Conservation (phyloP, 345 rosid genomes). For the Citrus maxima region DNA sequence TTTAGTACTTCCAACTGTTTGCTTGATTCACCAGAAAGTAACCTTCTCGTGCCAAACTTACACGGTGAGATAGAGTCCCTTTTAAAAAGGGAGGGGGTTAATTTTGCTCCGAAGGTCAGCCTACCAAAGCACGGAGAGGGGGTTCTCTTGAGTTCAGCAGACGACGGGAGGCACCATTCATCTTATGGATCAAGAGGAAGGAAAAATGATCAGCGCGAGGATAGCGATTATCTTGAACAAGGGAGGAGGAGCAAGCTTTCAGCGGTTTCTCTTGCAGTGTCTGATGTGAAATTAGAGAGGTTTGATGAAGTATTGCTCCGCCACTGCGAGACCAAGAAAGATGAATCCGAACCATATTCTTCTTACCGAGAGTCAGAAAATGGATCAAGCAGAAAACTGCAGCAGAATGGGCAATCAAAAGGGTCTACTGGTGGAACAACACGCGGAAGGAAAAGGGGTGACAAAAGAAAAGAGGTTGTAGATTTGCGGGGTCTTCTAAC, state of each 20-base stretch:
- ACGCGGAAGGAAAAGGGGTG: not conserved
- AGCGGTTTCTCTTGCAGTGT: conserved; percentile 32
- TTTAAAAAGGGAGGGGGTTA: conserved; percentile 2
- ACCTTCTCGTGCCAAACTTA: conserved; percentile 13
- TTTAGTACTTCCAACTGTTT: not conserved
- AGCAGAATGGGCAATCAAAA: conserved; percentile 4
- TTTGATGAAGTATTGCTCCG: conserved; percentile 41
- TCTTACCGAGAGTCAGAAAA: not conserved
- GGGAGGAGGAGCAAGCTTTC: conserved; percentile 54
- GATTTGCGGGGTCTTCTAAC: conserved; percentile 48
- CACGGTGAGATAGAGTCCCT: conserved; percentile 6
- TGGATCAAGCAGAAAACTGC: conserved; percentile 1
- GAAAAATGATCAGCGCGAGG: conserved; percentile 34
- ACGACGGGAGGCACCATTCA: conserved; percentile 13
- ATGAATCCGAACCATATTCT: not conserved
- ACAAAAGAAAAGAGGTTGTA: conserved; percentile 32
- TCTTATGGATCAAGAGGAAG: conserved; percentile 24
- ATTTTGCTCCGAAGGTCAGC: not conserved
- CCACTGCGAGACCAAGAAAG: conserved; percentile 23
- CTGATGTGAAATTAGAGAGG: conserved; percentile 31
- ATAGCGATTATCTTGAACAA: conserved; percentile 27
- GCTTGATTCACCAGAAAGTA: conserved; percentile 17
- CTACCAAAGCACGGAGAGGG: not conserved
- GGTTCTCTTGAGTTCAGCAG: not conserved
- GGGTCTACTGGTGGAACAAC: not conserved